Conservation (phyloP, 495 filamentous ascomycete species). For the Astrothelium macrocarpum region DNA sequence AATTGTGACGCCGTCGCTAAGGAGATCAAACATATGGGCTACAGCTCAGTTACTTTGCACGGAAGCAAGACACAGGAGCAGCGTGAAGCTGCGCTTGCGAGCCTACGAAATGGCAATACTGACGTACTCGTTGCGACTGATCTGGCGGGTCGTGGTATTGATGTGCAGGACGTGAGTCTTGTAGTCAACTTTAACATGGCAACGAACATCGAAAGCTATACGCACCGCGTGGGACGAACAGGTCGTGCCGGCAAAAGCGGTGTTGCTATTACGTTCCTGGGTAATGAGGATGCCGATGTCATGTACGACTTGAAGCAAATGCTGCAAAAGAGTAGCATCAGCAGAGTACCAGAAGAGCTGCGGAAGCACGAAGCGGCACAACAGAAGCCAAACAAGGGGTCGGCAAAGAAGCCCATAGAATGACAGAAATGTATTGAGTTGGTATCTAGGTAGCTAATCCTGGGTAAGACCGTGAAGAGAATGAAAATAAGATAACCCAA, state of each 20-base stretch:
- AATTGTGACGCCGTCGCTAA: slow-evolving; percentile 94
- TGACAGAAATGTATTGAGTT: not conserved
- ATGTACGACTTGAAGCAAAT: slow-evolving; percentile 97
- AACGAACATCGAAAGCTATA: slow-evolving; percentile 85
- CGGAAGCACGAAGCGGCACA: slow-evolving; percentile 91
- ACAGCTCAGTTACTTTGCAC: slow-evolving; percentile 82
- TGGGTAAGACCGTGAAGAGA: not conserved
- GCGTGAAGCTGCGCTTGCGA: slow-evolving; percentile 86
- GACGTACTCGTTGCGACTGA: slow-evolving; percentile 97
- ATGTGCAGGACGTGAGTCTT: slow-evolving; percentile 86
- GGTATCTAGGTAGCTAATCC: not conserved
- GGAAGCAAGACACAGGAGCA: slow-evolving; percentile 96
- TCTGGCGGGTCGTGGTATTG: slow-evolving; percentile 94
- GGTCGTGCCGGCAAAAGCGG: slow-evolving; percentile 97
- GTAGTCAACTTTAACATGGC: slow-evolving; percentile 99
- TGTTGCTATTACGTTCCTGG: slow-evolving; percentile 93
- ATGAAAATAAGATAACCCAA: not conserved
- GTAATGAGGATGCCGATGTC: slow-evolving; percentile 83
- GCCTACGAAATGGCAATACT: slow-evolving; percentile 65
- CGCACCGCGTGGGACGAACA: slow-evolving; percentile 94
- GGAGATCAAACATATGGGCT: slow-evolving; percentile 93
- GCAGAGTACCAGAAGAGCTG: slow-evolving; percentile 85
- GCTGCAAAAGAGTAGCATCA: slow-evolving; percentile 83
- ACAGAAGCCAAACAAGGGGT: slow-evolving; percentile 55
- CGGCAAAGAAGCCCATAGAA: slow-evolving; percentile 4